Conservation (phyloP, 805 yeast genomes). For the Starmerella apis region DNA sequence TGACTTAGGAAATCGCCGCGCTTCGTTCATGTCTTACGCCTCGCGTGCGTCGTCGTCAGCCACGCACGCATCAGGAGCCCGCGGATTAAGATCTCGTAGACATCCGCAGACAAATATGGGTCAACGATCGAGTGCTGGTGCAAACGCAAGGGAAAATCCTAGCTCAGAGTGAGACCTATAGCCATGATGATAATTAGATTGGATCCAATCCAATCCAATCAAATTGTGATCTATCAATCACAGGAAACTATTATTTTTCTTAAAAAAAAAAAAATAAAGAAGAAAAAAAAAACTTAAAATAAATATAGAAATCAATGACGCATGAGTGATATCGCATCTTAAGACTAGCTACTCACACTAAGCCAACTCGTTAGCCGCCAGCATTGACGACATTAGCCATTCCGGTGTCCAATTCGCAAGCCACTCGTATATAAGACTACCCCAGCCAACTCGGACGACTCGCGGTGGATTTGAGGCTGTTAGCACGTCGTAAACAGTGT, state of each 20-base stretch:
- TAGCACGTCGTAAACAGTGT: slow-evolving; percentile 29
- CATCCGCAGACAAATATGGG: neutral
- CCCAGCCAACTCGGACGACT: slow-evolving; percentile 30
- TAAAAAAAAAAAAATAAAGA: neutral
- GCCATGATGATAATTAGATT: too few species aligned
- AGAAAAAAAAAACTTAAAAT: neutral
- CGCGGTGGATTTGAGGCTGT: slow-evolving; percentile 26
- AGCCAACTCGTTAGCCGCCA: slow-evolving; percentile 2
- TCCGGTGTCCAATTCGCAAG: slow-evolving; percentile 29
- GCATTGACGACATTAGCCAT: slow-evolving; percentile 19
- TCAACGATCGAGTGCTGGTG: neutral
- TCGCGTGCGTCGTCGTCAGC: slow-evolving; percentile 13
- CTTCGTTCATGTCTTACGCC: neutral
- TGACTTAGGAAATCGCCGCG: neutral
- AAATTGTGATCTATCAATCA: too few species aligned
- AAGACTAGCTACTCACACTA: neutral
- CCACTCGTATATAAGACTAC: slow-evolving; percentile 29
- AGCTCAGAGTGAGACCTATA: too few species aligned
- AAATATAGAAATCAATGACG: neutral
- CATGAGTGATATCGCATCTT: neutral
- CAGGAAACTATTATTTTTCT: too few species aligned
- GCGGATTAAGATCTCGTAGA: slow-evolving; percentile 15
- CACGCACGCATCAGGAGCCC: slow-evolving; percentile 9
- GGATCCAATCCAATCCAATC: too few species aligned
- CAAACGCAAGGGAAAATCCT: neutral